These are phyloP conservation scores for Retiboletus flavoniger DNA, from an alignment of 1,284 basidiomycete genomes.

Conservation along the genomic window DNA sequence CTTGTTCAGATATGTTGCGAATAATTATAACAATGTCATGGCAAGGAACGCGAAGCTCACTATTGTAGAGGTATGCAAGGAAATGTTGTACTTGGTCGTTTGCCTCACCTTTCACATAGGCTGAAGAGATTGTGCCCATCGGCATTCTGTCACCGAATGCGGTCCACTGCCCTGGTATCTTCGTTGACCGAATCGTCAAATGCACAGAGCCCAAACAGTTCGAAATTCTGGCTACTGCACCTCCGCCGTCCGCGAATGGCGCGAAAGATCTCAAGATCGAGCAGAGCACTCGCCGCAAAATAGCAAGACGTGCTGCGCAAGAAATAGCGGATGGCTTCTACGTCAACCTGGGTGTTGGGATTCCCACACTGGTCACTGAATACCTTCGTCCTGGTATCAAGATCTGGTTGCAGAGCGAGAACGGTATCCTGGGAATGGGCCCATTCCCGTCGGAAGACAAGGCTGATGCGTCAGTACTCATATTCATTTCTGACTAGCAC, in stretches of 20 bases:
- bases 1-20: slow-evolving; percentile 68
- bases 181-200: slow-evolving; percentile 81
- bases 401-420: slow-evolving; percentile 92
- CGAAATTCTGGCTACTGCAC: slow-evolving; percentile 70
- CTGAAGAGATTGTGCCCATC: slow-evolving; percentile 86
- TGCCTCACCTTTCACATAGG: slow-evolving; percentile 41
- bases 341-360: slow-evolving; percentile 75
- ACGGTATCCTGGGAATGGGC: slow-evolving; percentile 92
- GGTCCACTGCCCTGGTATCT: slow-evolving; percentile 81
- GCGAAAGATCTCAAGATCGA: slow-evolving; percentile 45
- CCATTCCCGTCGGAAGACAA: slow-evolving; percentile 83
- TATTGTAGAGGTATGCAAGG: slow-evolving; percentile 72
- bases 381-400: slow-evolving; percentile 72
- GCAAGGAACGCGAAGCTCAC: slow-evolving; percentile 85
- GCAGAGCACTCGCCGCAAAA: slow-evolving; percentile 63
- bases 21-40: slow-evolving; percentile 86
- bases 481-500: background rate
- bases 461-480: slow-evolving; percentile 71
- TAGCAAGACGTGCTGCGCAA: slow-evolving; percentile 84
- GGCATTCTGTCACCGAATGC: slow-evolving; percentile 84
- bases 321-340: slow-evolving; percentile 89
- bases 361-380: slow-evolving; percentile 87
- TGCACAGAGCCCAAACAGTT: slow-evolving; percentile 76
- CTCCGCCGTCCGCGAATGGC: slow-evolving; percentile 33
- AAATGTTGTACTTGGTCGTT: background rate